A percentile compares a stretch with the other conserved stretches of the same genome.
Evolutionary conservation across 805 yeast genomes (phyloP).

Genomic region (Cyberlindnera xylosilytica): DNA sequence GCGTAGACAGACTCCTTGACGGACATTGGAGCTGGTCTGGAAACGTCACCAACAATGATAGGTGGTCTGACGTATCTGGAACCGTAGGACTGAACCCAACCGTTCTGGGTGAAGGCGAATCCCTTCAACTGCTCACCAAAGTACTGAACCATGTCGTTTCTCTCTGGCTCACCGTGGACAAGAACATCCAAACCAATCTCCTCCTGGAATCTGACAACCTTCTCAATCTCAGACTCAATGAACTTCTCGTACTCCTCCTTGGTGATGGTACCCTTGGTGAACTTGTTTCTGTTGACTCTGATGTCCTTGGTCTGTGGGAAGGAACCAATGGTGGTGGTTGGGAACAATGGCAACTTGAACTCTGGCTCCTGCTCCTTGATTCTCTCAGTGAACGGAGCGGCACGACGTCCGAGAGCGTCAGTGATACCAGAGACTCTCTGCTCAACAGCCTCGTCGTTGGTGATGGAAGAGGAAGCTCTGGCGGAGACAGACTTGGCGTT

Average conservation of each 20-base stretch:
- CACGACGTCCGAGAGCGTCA: constrained; percentile 78
- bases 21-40: constrained; percentile 98
- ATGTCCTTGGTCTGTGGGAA: constrained; percentile 99
- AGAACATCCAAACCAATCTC: constrained; percentile 97
- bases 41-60: constrained; percentile 97
- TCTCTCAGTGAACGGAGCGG: constrained; percentile 82
- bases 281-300: constrained; percentile 97
- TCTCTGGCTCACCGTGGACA: constrained; percentile 99
- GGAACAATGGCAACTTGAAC: constrained; percentile 96
- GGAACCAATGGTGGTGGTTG: constrained; percentile 99
- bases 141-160: constrained; percentile 99
- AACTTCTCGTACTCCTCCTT: constrained; percentile 94
- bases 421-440: constrained; percentile 77
- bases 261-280: constrained; percentile 93
- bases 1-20: constrained; percentile 99
- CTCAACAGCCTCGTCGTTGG: constrained; percentile 89
- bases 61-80: constrained; percentile 99
- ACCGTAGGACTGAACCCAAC: constrained; percentile 99
- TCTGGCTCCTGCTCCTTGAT: constrained; percentile 80
- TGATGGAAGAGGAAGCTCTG: constrained; percentile 82
- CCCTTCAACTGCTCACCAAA: constrained; percentile 99
- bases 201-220: constrained; percentile 98
- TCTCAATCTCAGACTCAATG: constrained; percentile 95
- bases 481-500: constrained; percentile 84
- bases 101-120: constrained; percentile 96